Evolutionary conservation across 2,329 filamentous ascomycete genomes (phyloP).

Genomic region (Colletotrichum ledebouriae): DNA sequence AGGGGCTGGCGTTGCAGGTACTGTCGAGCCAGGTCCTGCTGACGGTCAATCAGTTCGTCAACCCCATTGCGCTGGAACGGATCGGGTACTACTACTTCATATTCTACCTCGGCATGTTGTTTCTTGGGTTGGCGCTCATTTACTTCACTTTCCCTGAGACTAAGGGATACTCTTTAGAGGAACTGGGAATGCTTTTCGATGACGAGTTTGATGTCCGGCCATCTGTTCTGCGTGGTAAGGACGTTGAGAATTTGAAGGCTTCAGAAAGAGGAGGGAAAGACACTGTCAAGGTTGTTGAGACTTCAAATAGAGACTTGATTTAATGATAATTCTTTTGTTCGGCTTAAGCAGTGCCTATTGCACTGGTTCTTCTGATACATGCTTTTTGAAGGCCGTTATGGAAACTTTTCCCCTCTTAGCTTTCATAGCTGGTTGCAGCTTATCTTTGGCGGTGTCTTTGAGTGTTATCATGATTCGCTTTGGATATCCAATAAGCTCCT

Average conservation of each 20-base stretch:
- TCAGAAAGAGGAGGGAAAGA: background rate
- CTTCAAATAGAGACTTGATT: background rate
- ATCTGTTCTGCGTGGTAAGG: background rate
- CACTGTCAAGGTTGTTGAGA: background rate
- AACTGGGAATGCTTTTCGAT: slow-evolving; percentile 32
- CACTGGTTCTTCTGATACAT: too few species aligned
- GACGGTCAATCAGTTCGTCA: slow-evolving; percentile 52
- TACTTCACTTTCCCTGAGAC: slow-evolving; percentile 51
- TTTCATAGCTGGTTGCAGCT: too few species aligned
- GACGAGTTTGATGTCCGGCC: slow-evolving; percentile 8
- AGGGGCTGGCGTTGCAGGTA: slow-evolving; percentile 18
- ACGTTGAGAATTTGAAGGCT: background rate
- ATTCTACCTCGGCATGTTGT: slow-evolving; percentile 54
- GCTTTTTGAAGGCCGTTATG: too few species aligned
- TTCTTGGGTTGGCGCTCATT: slow-evolving; percentile 38
- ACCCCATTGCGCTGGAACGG: slow-evolving; percentile 56
- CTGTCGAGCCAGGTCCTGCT: slow-evolving; percentile 21
- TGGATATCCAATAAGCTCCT: too few species aligned
- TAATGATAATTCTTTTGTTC: too few species aligned
- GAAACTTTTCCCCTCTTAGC: too few species aligned
- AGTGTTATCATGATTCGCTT: too few species aligned
- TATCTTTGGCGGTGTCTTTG: too few species aligned
- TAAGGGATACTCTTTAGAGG: slow-evolving; percentile 56
- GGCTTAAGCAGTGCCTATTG: too few species aligned
- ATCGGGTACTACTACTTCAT: slow-evolving; percentile 60